Base-by-base conservation (phyloP, 2,329 filamentous ascomycete genomes). In the Gnomoniopsis sp. region DNA sequence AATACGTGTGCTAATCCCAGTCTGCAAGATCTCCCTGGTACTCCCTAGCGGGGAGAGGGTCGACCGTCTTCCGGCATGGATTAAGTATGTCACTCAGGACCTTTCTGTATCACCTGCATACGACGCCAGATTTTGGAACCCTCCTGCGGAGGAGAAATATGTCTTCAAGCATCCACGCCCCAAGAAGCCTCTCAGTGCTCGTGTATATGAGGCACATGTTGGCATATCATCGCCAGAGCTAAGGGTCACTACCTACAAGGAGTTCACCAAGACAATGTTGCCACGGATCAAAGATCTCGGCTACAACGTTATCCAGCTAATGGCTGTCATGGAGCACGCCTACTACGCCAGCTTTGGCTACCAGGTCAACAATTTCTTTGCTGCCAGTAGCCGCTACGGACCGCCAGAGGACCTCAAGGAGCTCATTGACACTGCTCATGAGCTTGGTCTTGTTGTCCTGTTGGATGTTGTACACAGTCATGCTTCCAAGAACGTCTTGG, bases 301-400 rank as follows among this genome's bases (percentile, higher is more conserved):
- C 44, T 99, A 99, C 79, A 98, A 99, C 71, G 90, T 93, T 56
- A 98, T 99, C 66, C 95, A 99, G 72, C 81, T 99, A 64, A 99
- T 99, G 95, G 95, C 95, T 49, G 83, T 99, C 70, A 99, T 99
- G 93, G 95, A 99, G 72, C 95, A 99, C 75, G 95, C 95, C 52
- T 99, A 99, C 80, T 99, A 99, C 72, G 95, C 95, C 68, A 98
- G 93, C 70, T 99, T 99, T 68, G 95, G 95, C 49, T 99, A 99
- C 74, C 95, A 99, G 75, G 86, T 99, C 76, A 99, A 98, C 79
- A 97, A 90, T 75, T 99, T 99, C 80, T 99, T 98, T 68, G 95
- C 95, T 30, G 93, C 93, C 14, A 97, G 93, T 74, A 98, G 93
- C 73, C 88, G 95, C 63, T 99, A 96, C 70, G 95, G 95, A 46